Conservation (phyloP, 2,329 filamentous ascomycete species). For the Thermothelomyces thermophilus region DNA sequence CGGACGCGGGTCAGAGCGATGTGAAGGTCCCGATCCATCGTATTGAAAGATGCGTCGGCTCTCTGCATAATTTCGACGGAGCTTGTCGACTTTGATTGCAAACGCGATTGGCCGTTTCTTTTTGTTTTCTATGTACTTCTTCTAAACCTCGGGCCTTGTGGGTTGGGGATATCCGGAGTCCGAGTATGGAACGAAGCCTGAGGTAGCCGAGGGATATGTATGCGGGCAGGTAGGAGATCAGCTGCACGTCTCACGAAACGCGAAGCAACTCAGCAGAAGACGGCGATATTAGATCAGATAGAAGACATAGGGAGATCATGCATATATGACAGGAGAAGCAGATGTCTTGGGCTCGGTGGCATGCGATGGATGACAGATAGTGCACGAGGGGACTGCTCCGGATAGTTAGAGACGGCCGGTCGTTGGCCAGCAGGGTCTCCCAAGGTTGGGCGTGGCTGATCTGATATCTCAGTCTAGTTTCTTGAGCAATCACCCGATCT, state of each 20-base stretch:
- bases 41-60: slow-evolving; percentile 5
- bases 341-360: not conserved
- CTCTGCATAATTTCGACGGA: not conserved
- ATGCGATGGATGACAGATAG: not conserved
- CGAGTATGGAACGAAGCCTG: slow-evolving; percentile 7
- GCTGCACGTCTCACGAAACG: not conserved
- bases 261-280: not conserved
- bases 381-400: not conserved
- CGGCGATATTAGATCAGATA: not conserved
- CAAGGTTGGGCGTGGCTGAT: not conserved
- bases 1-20: slow-evolving; percentile 39
- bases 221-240: not conserved
- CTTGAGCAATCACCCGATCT: not conserved
- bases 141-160: not conserved
- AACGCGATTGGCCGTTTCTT: not conserved
- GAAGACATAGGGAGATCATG: not conserved
- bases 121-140: no score
- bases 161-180: slow-evolving; percentile 31
- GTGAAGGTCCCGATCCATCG: slow-evolving; percentile 37
- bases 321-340: not conserved
- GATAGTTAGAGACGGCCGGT: not conserved
- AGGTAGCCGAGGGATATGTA: not conserved
- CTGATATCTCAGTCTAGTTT: not conserved
- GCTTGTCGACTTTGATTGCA: not conserved
- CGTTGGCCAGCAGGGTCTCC: no score